Evolutionary conservation across 805 yeast genomes (phyloP).

Genomic region (Blastobotrys terrestris): DNA sequence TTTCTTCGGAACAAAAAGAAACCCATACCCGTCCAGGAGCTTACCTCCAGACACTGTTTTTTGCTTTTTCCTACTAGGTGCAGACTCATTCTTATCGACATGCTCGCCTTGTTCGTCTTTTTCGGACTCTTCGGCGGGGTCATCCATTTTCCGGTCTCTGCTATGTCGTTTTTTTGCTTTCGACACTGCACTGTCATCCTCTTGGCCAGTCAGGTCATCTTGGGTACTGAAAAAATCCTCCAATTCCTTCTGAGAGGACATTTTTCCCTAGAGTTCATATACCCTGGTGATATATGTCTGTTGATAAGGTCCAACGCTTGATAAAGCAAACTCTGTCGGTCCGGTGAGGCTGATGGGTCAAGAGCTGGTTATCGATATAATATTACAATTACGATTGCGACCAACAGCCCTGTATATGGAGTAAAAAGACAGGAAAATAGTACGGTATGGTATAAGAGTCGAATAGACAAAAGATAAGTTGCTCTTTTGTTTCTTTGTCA

Average conservation of each 20-base stretch:
- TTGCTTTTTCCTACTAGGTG: not conserved
- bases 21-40: not conserved
- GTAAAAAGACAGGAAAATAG: too few species aligned
- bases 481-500: too few species aligned
- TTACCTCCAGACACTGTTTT: not conserved
- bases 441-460: too few species aligned
- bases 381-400: too few species aligned
- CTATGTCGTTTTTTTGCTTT: not conserved
- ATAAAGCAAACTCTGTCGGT: too few species aligned
- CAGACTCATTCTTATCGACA: too few species aligned
- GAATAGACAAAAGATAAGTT: too few species aligned
- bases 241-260: not conserved
- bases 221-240: not conserved
- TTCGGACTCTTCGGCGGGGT: not conserved
- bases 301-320: too few species aligned
- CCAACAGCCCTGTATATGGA: too few species aligned
- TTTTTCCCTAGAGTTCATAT: too few species aligned
- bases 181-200: not conserved
- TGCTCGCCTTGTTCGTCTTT: too few species aligned
- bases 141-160: not conserved
- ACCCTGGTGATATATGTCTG: not conserved
- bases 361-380: too few species aligned
- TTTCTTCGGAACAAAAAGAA: constrained; percentile 9
- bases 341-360: not conserved
- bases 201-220: not conserved